A percentile compares a stretch with the other conserved stretches of the same genome.
Conservation (phyloP, 1,284 basidiomycete species). For the Ceraceosorus guamensis region DNA sequence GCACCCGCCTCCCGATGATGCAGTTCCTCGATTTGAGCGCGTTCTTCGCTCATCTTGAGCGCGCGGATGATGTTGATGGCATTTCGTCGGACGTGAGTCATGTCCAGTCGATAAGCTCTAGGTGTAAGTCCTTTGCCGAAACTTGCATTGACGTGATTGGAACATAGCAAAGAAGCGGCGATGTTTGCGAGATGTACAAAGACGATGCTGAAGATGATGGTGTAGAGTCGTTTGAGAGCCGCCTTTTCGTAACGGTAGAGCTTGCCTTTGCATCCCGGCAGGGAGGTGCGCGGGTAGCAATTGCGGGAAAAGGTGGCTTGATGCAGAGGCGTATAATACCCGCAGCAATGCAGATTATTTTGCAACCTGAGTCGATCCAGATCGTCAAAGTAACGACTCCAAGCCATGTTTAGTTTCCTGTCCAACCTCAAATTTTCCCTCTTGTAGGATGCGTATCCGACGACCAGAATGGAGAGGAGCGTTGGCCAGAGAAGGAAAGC, state of each 20-base stretch:
- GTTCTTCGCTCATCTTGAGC: neutral
- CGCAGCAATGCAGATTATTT: conserved; percentile 4
- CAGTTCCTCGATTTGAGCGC: neutral
- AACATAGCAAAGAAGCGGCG: conserved; percentile 6
- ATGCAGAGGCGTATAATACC: neutral
- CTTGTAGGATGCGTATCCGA: conserved; percentile 47
- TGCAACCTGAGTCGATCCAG: conserved; percentile 38
- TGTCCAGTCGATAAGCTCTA: conserved; percentile 9
- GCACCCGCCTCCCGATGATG: neutral
- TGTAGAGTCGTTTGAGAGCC: conserved; percentile 9
- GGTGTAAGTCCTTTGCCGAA: conserved; percentile 17
- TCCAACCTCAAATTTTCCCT: conserved; percentile 42
- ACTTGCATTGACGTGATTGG: conserved; percentile 13
- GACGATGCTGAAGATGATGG: conserved; percentile 8
- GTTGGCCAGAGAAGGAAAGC: conserved; percentile 48
- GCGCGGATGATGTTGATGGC: conserved; percentile 11
- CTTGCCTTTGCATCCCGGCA: conserved; percentile 48
- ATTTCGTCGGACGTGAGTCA: conserved; percentile 11
- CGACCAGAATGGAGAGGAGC: conserved; percentile 39
- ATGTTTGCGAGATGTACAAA: conserved; percentile 11
- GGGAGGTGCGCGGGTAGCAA: conserved; percentile 46
- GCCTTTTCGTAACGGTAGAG: conserved; percentile 19
- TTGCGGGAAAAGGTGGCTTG: conserved; percentile 44
- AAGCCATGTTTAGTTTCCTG: conserved; percentile 47
- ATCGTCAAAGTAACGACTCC: conserved; percentile 45